Evolutionary conservation across 768 basidiomycete genomes (phyloP).

Genomic region (Xerocomellus intermedius): DNA sequence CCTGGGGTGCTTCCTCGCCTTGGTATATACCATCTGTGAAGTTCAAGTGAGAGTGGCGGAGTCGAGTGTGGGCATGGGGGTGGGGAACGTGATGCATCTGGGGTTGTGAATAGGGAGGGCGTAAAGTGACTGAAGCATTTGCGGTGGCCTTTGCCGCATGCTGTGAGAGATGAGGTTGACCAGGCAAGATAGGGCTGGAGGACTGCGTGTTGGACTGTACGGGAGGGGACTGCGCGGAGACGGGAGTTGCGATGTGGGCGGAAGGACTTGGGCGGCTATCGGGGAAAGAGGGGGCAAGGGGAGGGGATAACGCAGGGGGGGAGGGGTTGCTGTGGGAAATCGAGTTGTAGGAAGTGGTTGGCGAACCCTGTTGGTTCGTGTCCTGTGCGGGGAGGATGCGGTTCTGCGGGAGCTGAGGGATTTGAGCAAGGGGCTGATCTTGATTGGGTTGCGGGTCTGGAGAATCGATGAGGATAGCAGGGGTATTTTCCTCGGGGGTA

Average conservation of each 20-base stretch:
- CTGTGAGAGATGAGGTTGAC: slow-evolving; percentile 19
- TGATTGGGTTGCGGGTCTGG: slow-evolving; percentile 12
- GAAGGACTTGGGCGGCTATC: slow-evolving; percentile 16
- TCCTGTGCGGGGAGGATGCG: slow-evolving; percentile 20
- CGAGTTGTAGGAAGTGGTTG: slow-evolving; percentile 17
- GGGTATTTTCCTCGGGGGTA: slow-evolving; percentile 22
- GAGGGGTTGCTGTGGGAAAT: slow-evolving; percentile 27
- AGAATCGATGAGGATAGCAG: slow-evolving; percentile 19
- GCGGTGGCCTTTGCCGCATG: slow-evolving; percentile 32
- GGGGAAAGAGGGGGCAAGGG: slow-evolving; percentile 19
- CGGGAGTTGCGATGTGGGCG: slow-evolving; percentile 17
- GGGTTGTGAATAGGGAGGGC: slow-evolving; percentile 53
- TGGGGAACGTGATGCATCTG: slow-evolving; percentile 83
- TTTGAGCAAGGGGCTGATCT: slow-evolving; percentile 1
- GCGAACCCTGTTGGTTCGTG: slow-evolving; percentile 3
- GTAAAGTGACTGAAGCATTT: slow-evolving; percentile 47
- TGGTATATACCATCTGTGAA: slow-evolving; percentile 42
- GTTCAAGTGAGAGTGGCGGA: slow-evolving; percentile 58
- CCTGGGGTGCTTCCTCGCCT: slow-evolving; percentile 26
- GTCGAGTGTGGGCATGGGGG: slow-evolving; percentile 73
- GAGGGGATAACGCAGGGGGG: slow-evolving; percentile 18
- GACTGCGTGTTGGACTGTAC: slow-evolving; percentile 22
- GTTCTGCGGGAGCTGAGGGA: slow-evolving; percentile 15
- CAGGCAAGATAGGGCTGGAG: slow-evolving; percentile 13
- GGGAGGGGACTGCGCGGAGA: slow-evolving; percentile 22